These are phyloP conservation scores for Phycomyces nitens DNA, from an alignment of 192 early-diverging fungal genomes.

Conservation along the genomic window DNA sequence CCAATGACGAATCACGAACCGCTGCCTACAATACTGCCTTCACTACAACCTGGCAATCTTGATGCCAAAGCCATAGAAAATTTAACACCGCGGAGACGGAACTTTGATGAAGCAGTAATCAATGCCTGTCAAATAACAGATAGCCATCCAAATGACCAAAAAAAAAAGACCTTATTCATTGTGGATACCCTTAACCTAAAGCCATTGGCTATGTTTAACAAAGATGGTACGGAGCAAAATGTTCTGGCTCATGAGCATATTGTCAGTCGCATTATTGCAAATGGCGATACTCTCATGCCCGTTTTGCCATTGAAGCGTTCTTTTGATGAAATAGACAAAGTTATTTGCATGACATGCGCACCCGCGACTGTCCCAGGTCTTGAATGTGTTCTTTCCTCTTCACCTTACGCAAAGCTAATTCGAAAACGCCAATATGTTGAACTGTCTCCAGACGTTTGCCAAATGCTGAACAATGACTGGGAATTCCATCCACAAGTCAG, in stretches of 20 bases:
- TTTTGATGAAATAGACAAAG: slow-evolving; percentile 5
- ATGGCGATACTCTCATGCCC: neutral
- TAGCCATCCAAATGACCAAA: too few species aligned
- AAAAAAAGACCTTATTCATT: too few species aligned
- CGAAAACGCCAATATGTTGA: slow-evolving; percentile 7
- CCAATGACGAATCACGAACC: too few species aligned
- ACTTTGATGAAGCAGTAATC: too few species aligned
- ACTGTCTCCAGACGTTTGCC: neutral
- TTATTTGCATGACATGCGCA: slow-evolving; percentile 12
- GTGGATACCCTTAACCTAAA: neutral
- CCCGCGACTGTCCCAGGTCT: neutral
- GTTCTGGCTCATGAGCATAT: neutral
- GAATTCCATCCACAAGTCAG: slow-evolving; percentile 18
- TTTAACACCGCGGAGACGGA: too few species aligned
- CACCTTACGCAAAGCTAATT: slow-evolving; percentile 11
- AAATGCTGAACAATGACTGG: slow-evolving; percentile 30
- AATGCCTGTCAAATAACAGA: too few species aligned
- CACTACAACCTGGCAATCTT: too few species aligned
- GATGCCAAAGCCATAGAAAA: too few species aligned
- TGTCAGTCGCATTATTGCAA: neutral
- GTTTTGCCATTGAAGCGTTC: neutral
- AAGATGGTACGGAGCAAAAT: neutral
- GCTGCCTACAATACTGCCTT: too few species aligned
- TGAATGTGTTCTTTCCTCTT: slow-evolving; percentile 9
- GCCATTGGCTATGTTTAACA: slow-evolving; percentile 1